These are phyloP conservation scores for Didymella pomorum DNA, from an alignment of 2,329 filamentous ascomycete genomes.

Conservation along the genomic window DNA sequence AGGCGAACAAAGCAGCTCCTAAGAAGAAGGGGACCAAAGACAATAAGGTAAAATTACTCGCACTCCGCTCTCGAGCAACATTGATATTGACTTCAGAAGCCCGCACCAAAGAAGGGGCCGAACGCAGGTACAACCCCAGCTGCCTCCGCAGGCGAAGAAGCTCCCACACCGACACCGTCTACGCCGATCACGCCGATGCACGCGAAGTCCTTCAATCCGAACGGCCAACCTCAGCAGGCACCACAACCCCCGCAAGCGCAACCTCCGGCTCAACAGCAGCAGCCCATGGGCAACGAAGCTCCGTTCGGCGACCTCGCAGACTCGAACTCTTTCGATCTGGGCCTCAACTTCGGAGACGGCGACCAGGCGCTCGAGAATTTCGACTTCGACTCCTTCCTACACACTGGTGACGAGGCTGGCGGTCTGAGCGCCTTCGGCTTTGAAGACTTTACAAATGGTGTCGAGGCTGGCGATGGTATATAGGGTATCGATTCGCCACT, in stretches of 20 bases:
- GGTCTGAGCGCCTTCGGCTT: slow-evolving; percentile 45
- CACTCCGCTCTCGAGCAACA: slow-evolving; percentile 33
- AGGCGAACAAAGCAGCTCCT: slow-evolving; percentile 74
- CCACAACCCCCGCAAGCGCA: slow-evolving; percentile 43
- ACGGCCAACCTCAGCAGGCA: slow-evolving; percentile 38
- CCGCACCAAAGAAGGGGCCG: slow-evolving; percentile 51
- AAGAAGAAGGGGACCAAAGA: slow-evolving; percentile 77
- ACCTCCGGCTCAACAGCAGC: slow-evolving; percentile 42
- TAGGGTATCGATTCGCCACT: slow-evolving; percentile 5
- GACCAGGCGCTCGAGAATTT: slow-evolving; percentile 72
- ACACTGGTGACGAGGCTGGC: slow-evolving; percentile 59
- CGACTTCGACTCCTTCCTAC: slow-evolving; percentile 72
- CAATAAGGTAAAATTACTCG: slow-evolving; percentile 69
- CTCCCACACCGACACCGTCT: slow-evolving; percentile 58
- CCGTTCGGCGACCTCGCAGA: slow-evolving; percentile 54
- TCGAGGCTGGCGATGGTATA: slow-evolving; percentile 43
- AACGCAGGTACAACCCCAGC: slow-evolving; percentile 53
- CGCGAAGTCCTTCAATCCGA: slow-evolving; percentile 51
- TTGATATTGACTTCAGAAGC: slow-evolving; percentile 52
- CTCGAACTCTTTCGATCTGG: slow-evolving; percentile 49
- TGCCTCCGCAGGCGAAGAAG: slow-evolving; percentile 54
- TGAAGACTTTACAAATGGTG: slow-evolving; percentile 47
- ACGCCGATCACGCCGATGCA: slow-evolving; percentile 59
- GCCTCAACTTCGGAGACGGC: slow-evolving; percentile 58
- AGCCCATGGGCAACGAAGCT: slow-evolving; percentile 47